phyloP scores from a whole-genome alignment of 805 yeast species.

The Ogataea trehalophila region DNA sequence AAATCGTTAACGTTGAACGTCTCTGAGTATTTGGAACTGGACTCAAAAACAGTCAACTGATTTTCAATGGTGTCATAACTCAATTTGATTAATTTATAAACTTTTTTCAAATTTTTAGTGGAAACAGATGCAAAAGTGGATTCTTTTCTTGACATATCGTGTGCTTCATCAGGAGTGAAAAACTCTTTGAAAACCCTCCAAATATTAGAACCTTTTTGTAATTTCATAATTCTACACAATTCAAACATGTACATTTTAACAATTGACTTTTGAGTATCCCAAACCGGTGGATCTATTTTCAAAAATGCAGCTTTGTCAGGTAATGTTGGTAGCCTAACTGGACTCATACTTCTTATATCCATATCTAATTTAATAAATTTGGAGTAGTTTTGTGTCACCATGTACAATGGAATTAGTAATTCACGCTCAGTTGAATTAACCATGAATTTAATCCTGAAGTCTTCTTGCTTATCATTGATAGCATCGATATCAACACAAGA shows the following conservation, averaged over 20 bases:
- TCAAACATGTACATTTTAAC: conserved; percentile 28
- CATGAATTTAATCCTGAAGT: conserved; percentile 56
- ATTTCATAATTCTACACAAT: conserved; percentile 21
- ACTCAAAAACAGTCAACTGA: conserved; percentile 18
- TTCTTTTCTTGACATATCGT: conserved; percentile 20
- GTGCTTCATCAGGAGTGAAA: conserved; percentile 26
- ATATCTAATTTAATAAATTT: conserved; percentile 60
- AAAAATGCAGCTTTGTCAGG: conserved; percentile 25
- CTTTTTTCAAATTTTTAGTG: conserved; percentile 22
- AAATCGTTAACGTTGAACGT: conserved; percentile 19
- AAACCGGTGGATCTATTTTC: conserved; percentile 26
- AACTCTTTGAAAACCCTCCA: conserved; percentile 24
- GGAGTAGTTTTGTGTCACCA: conserved; percentile 57
- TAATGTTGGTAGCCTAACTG: conserved; percentile 20
- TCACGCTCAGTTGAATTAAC: conserved; percentile 52
- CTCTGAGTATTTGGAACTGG: conserved; percentile 20
- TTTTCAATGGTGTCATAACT: conserved; percentile 21
- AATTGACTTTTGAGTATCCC: conserved; percentile 31
- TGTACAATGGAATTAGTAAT: conserved; percentile 58
- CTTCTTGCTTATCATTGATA: conserved; percentile 41
- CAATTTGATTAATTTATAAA: conserved; percentile 12
- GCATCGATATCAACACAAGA: conserved; percentile 28
- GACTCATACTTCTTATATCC: conserved; percentile 43
- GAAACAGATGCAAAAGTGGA: conserved; percentile 25
- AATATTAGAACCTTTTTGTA: conserved; percentile 15